Conservation (phyloP, 257 asterid genomes). For the Oldenlandia corymbosa region DNA sequence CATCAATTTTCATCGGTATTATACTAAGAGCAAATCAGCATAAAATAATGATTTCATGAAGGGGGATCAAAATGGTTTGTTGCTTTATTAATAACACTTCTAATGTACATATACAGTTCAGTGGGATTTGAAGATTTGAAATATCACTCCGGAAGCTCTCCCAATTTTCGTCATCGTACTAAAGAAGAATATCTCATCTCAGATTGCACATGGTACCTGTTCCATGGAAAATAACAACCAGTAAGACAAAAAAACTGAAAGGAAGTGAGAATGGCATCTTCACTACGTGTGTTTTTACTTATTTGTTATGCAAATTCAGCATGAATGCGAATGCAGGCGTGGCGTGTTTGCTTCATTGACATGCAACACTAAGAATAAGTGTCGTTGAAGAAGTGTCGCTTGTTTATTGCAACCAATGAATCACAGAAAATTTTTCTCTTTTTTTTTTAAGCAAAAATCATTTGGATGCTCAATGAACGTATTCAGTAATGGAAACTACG, state of each 20-base stretch:
- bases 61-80: not conserved
- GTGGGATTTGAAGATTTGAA: conserved; percentile 13
- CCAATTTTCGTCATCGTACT: conserved; percentile 7
- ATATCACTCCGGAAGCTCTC: not conserved
- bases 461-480: not conserved
- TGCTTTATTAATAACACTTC: conserved; percentile 5
- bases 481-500: not conserved
- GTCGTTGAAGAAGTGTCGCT: too few relatives aligned
- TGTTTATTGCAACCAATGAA: too few relatives aligned
- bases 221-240: not conserved
- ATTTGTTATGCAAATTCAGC: too few relatives aligned
- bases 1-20: too few relatives aligned
- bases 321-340: not conserved
- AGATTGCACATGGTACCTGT: conserved; percentile 23
- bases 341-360: not conserved
- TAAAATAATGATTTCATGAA: not conserved
- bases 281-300: too few relatives aligned
- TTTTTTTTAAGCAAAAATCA: not conserved
- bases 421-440: too few relatives aligned
- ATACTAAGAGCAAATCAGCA: not conserved
- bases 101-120: conserved; percentile 15
- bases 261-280: not conserved
- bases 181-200: not conserved
- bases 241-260: not conserved
- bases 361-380: not conserved